These are phyloP conservation scores for Phalaenopsis hybrid DNA, from an alignment of 116 monocot genomes.

Conservation along the genomic window DNA sequence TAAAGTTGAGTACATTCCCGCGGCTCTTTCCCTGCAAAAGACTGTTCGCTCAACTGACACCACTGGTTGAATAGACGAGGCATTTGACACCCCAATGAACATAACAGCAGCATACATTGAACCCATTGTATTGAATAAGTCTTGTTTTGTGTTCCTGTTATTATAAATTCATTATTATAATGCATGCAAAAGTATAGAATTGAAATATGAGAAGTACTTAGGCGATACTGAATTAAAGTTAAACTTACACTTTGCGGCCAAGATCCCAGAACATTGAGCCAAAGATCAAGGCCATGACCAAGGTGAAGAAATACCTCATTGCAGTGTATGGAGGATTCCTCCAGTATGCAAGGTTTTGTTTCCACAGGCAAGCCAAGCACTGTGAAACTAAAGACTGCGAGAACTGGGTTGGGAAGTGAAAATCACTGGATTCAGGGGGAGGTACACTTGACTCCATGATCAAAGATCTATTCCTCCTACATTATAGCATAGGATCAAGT, in stretches of 20 bases:
- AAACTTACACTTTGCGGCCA: conserved; percentile 36
- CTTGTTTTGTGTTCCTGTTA: conserved; percentile 19
- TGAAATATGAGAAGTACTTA: background rate
- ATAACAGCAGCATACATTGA: conserved; percentile 31
- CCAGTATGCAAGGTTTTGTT: conserved; percentile 60
- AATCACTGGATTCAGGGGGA: conserved; percentile 43
- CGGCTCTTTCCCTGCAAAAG: conserved; percentile 36
- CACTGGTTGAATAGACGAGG: conserved; percentile 27
- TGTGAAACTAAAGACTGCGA: conserved; percentile 42
- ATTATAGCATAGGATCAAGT: background rate
- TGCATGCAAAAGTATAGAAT: background rate
- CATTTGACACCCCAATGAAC: conserved; percentile 39
- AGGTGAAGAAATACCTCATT: conserved; percentile 49
- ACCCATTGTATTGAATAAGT: conserved; percentile 36
- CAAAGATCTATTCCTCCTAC: conserved; percentile 52
- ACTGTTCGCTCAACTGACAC: conserved; percentile 36
- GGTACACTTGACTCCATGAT: conserved; percentile 42
- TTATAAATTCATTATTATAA: background rate
- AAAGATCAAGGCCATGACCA: conserved; percentile 35
- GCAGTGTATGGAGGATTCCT: conserved; percentile 48
- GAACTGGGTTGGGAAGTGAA: conserved; percentile 38
- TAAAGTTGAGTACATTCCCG: conserved; percentile 36
- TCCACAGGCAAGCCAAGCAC: conserved; percentile 60
- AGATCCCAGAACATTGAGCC: conserved; percentile 59
- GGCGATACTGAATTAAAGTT: background rate